Evolutionary conservation across 768 basidiomycete species (phyloP), one percentile per base, ranked within the genome.

Genomic region (Amanita brunnescens): DNA sequence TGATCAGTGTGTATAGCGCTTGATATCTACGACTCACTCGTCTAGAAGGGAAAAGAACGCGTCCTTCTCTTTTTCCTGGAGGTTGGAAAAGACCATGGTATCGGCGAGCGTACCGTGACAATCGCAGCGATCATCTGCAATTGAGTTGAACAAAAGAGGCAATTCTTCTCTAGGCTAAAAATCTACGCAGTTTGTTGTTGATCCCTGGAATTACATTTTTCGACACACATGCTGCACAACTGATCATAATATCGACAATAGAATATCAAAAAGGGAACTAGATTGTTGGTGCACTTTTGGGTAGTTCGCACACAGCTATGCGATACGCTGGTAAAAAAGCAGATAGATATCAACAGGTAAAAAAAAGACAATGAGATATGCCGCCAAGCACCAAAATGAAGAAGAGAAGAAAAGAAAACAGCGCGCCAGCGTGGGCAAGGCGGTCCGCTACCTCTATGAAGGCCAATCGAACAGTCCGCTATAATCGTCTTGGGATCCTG

Each of bases 21-120:
- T n/a, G n/a, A n/a, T n/a, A n/a, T n/a, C n/a, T n/a, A n/a, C n/a
- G 29, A 65, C 73, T 67, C 64, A 89, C 88, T 91, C 88, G 62
- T 91, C 88, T 32, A 91, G 70, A 20, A 91, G 75, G 26, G 76
- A 73, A 61, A 91, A 91, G 66, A 91, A 90, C 12, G 88, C 87
- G 49, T 85, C 78, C 64, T 90, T 90, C 64, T 91, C 88, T 56
- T 80, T 68, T 46, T 67, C 54, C 16, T 78, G 70, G 41, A 91
- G 75, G 57, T 77, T 83, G 50, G 85, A 62, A 60, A 91, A 91
- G 37, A 83, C 84, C 87, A 88, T 88, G 45, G 18, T 9, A 33
- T 43, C 29, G 29, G 14, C 30, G n/a, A 16, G 41, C n/a, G 6
- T 32, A 32, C 12, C 5, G 6, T 16, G 26, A 33, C 18, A 33